Evolutionary conservation across 2,329 filamentous ascomycete genomes (phyloP), one percentile per base, ranked within the genome.

Genomic region (Trichothecium roseum): DNA sequence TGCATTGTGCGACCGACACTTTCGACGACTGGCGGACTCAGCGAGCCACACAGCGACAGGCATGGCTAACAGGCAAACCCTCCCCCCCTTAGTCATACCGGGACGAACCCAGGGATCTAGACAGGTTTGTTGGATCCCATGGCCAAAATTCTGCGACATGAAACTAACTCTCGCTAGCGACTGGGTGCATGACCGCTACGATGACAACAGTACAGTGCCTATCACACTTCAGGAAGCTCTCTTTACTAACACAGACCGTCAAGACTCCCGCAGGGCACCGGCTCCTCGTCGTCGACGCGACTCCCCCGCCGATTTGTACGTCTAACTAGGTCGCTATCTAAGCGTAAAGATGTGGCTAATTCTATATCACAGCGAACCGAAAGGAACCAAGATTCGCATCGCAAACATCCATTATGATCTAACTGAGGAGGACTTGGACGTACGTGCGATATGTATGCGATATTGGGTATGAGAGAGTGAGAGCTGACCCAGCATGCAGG

Each of bases 351-450:
- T 41, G 18, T 44, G 31, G 17, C 38, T 43, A 35, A 48, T 44
- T 26, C 37, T 10, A 16, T 13, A 18, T 31, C 6, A 24, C 45
- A 74, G 74, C 50, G 67, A 72, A 26, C 52, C 62, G 20, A 61
- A 63, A 38, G 78, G 79, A 46, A 68, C 78, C 31, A 89, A 85
- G 59, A 60, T 95, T 45, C 80, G 81, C 45, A 81, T 94, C 41
- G 85, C 93, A 42, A 94, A 94, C 54, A 65, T 95, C 39, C 88
- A 95, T 57, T 95, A 94, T 57, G 88, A 95, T 41, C 70, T 95
- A 42, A 88, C 82, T 10, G 78, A 89, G 56, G 78, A 81, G 27
- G 88, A 94, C 52, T 69, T 94, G 36, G 73, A 83, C 50, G 86
- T 93, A 62, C 38, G 60, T 31, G 5, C 15, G 16, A 17, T 30